Evolutionary conservation across 805 yeast genomes (phyloP).

Genomic region (Lachancea nothofagi): DNA sequence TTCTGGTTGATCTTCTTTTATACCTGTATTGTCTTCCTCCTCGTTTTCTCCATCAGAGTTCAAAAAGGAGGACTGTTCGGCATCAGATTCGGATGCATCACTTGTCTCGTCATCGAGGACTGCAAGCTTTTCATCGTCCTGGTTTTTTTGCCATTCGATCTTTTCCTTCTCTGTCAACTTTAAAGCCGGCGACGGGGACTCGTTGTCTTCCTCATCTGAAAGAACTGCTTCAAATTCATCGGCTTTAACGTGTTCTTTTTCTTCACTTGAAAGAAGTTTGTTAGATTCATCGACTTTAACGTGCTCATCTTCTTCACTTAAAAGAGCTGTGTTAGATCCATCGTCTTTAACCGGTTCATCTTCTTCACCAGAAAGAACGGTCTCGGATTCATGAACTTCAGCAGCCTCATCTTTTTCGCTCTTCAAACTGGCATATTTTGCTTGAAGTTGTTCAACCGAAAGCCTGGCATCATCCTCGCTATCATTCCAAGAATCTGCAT

Average conservation of each 20-base stretch:
- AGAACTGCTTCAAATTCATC: too few relatives aligned
- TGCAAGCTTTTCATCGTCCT: neutral
- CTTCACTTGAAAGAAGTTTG: too few relatives aligned
- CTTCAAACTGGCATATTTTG: slow-evolving; percentile 37
- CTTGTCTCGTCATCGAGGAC: neutral
- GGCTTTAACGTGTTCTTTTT: too few relatives aligned
- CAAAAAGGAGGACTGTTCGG: neutral
- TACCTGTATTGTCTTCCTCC: neutral
- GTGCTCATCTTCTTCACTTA: too few relatives aligned
- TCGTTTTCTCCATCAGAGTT: slow-evolving; percentile 10
- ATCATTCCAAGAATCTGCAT: slow-evolving; percentile 13
- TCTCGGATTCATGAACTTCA: neutral
- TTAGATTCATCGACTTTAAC: too few relatives aligned
- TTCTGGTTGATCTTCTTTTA: slow-evolving; percentile 11
- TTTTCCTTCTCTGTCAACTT: slow-evolving; percentile 10
- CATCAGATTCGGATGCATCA: slow-evolving; percentile 11
- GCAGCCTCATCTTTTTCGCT: neutral
- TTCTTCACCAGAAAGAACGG: too few relatives aligned
- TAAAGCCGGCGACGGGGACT: too few relatives aligned
- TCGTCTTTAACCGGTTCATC: slow-evolving; percentile 1
- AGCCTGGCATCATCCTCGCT: slow-evolving; percentile 34
- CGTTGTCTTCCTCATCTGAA: too few relatives aligned
- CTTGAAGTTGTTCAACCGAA: slow-evolving; percentile 39
- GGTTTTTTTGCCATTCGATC: slow-evolving; percentile 7
- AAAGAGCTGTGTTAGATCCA: neutral